Evolutionary conservation across 208 protist species (phyloP), one percentile per base, ranked within the genome.

Genomic region (Leishmania aethiopica): DNA sequence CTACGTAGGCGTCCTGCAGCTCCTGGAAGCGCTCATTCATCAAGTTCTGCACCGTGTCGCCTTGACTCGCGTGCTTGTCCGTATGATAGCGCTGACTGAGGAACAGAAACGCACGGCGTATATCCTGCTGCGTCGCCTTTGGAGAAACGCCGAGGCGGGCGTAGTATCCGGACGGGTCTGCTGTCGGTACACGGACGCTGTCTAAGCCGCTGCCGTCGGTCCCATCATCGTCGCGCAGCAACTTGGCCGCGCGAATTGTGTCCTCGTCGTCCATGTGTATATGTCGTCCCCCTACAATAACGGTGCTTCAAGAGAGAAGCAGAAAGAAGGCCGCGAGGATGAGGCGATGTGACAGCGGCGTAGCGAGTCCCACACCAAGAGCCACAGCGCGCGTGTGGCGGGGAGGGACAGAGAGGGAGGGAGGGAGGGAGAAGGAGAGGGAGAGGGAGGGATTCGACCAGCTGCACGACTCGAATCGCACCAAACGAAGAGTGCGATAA

Each of bases 41-140:
- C 22, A 90, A 75, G 3, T 86, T 79, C 77, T 92, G 88, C 40
- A 89, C 67, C 37, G 80, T 88, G 7, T 84, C 80, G 17, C 81
- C 75, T 57, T 90, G 83, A 28, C 69, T 87, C 25, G 60, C 70
- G 86, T 96, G 92, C 75, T 96, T 97, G 82, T 98, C 95, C 5
- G 93, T 95, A 86, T 98, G 95, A 82, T 96, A 98, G 42, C 84
- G 89, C 80, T 93, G 89, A 75, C 93, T 96, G 45, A 98, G 87
- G 19, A 90, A 83, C 19, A 96, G 75, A 79, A 97, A 98, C 2
- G 93, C 93, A 17, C 86, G 87, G 13, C 94, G 92, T 70, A 98
- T 92, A 45, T 90, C 90, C 62, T 88, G 84, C 75, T 88, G 88
- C 2, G 92, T 91, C 6, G 94, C 89, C 51, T 80, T 67, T 17